Base-by-base conservation (phyloP, 345 rosid species). In the Eutrema heterophyllum region DNA sequence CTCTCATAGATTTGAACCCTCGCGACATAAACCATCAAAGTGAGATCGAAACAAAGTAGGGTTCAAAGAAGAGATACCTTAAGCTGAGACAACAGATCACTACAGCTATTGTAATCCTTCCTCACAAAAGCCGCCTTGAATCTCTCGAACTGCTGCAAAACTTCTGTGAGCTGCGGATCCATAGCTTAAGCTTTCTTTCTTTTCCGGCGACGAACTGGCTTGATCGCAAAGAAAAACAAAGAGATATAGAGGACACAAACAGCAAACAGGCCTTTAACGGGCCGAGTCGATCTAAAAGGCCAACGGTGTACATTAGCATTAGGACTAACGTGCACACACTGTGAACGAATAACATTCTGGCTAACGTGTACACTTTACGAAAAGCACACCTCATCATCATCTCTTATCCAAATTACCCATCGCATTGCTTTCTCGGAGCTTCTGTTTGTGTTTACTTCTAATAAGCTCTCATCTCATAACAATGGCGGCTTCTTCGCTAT, bases 111-210 rank as follows among this genome's bases (percentile, higher is more conserved):
- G 83, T 78, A 78, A 67, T 96, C 98, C 27, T 78, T 89, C 81
- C 99, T 84, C 40, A 83, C 73, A 24, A 84, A 81, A 0, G 97
- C 92, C 2, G 99, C 97, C 70, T 92, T 92, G 81, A 89, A 86
- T 53, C 96, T 88, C 81, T 86, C 90, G 77, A 96, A 92, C 45
- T 81, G 86, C 86, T 92, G 98, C 14, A 89, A 86, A 2, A 87
- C 87, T 81, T 96, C 98, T 0, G 86, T 83, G 7, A 86, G 78
- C 84, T 86, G 91, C 35, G 91, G 94, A 89, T 96, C 98, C 99
- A 96, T 96, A 6, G 52, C 79, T 32, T 12, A 4, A 61, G 43
- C 66, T 41, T 18, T 66, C 41, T 74, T 29, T 27, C 21, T 33
- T 33, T 2, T 45, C 36, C 67, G 5, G 32, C 63, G 64, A 36